These are phyloP conservation scores for Babesia ovata DNA, from an alignment of 169 alveolate species.

Conservation along the genomic window DNA sequence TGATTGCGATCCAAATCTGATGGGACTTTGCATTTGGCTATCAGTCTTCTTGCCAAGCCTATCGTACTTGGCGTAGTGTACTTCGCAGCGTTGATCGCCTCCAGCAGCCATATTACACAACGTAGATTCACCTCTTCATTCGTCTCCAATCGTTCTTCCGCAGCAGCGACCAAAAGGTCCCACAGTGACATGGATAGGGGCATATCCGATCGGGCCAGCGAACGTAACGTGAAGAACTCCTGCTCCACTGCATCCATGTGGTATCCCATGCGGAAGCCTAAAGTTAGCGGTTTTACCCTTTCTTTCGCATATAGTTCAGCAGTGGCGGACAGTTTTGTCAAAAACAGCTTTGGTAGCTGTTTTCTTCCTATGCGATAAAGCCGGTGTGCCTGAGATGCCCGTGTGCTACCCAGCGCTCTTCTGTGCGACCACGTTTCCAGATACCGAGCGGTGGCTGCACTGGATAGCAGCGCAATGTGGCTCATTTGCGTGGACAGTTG, in stretches of 20 bases:
- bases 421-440: conserved; percentile 52
- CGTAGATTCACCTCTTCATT: not conserved
- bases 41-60: conserved; percentile 2
- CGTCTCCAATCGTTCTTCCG: not conserved
- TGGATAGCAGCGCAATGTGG: conserved; percentile 29
- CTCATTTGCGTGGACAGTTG: conserved; percentile 30
- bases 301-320: conserved; percentile 11
- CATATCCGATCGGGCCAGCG: conserved; percentile 51
- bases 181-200: conserved; percentile 44
- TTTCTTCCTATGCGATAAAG: conserved; percentile 34
- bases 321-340: conserved; percentile 29
- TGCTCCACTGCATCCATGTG: not conserved
- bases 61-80: conserved; percentile 50
- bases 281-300: not conserved
- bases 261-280: not conserved
- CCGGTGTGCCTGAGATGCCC: conserved; percentile 30
- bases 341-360: conserved; percentile 21
- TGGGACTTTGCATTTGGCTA: not conserved
- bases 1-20: not conserved
- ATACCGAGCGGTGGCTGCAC: conserved; percentile 39
- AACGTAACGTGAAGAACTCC: conserved; percentile 33
- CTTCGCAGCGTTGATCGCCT: conserved; percentile 31
- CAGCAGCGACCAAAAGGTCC: conserved; percentile 34
- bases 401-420: conserved; percentile 18
- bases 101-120: conserved; percentile 21